Base-by-base conservation (phyloP, 1,284 basidiomycete genomes). In the Pascua sp. region DNA sequence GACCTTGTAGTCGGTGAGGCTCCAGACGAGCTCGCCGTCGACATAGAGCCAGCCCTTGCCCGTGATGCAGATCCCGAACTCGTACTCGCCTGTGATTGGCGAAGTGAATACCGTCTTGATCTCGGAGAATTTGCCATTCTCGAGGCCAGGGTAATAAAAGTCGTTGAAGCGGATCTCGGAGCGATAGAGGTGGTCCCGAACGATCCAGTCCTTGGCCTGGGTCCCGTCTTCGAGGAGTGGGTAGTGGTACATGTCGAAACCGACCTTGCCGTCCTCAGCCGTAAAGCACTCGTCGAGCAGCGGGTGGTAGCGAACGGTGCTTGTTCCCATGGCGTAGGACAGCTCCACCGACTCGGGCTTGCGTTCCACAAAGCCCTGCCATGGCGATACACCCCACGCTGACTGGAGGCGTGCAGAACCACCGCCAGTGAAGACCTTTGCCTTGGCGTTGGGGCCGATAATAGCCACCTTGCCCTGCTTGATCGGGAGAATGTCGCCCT, bases 391-490 rank as follows among this genome's bases (percentile, higher is more conserved):
- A 3, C 78, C 75, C 66, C 80, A 84, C 5, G 78, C 77, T 5
- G 81, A 71, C 38, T 77, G 66, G 18, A 85, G 74, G 8, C 74
- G 69, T 11, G 82, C 83, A 32, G 80, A 81, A 8, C 83, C 83
- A 38, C 83, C 84, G 36, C 83, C 84, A n/a, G 81, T 81, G 24
- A 80, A 77, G 59, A 81, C 78, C 0, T 79, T 76, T 18, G 75
- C 68, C 61, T 83, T 83, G 18, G 83, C 83, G 67, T 85, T 84
- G 18, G 82, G 80, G 0, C 84, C 84, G 55, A 85, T 83, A 51
- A 85, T 79, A 8, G 82, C 82, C 57, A 84, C 79, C 48, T 63
- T n/a, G 71, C 0, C 42, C 73, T 37, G 42, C 17, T 55, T 53
- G 44, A 70, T 42, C 8, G 69, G 69, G 4, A 70, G 61, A 1